These are phyloP conservation scores for Ambrosiella beaveri DNA, from an alignment of 2,329 filamentous ascomycete species.

Conservation along the genomic window DNA sequence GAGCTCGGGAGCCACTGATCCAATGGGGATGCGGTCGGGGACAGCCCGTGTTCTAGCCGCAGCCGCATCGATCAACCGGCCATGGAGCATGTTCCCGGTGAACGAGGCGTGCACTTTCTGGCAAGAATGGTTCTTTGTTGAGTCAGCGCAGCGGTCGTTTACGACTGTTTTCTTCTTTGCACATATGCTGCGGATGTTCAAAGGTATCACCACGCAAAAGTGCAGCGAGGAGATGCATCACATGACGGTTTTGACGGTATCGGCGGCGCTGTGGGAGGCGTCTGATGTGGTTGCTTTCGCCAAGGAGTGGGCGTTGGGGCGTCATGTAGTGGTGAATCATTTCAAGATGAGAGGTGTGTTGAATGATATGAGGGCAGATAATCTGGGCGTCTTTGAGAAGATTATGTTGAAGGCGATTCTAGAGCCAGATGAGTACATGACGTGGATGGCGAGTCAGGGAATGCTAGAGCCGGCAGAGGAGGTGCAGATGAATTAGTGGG, in stretches of 20 bases:
- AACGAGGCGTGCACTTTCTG: conserved; percentile 24
- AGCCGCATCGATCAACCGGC: not conserved
- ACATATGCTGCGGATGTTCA: conserved; percentile 22
- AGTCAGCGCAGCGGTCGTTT: conserved; percentile 35
- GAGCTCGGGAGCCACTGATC: not conserved
- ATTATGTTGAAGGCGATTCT: conserved; percentile 7
- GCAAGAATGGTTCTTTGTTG: conserved; percentile 34
- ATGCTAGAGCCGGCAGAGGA: not conserved
- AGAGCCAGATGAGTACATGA: conserved; percentile 5
- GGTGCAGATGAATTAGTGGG: not conserved
- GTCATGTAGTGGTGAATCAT: conserved; percentile 4
- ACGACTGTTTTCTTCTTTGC: conserved; percentile 31
- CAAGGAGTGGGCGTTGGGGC: conserved; percentile 4
- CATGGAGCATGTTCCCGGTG: conserved; percentile 19
- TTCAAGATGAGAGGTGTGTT: not conserved
- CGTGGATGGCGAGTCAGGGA: conserved; percentile 1
- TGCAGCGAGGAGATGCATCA: conserved; percentile 20
- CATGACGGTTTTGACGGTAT: conserved; percentile 24
- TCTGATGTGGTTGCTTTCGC: conserved; percentile 22
- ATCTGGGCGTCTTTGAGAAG: conserved; percentile 5
- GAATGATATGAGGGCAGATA: not conserved
- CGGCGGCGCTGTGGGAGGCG: conserved; percentile 24
- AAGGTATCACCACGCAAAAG: conserved; percentile 15
- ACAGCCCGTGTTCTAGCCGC: not conserved
- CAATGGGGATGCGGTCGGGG: not conserved